Conservation (phyloP, 2,329 filamentous ascomycete genomes). For the Lasiodiplodia sp. region DNA sequence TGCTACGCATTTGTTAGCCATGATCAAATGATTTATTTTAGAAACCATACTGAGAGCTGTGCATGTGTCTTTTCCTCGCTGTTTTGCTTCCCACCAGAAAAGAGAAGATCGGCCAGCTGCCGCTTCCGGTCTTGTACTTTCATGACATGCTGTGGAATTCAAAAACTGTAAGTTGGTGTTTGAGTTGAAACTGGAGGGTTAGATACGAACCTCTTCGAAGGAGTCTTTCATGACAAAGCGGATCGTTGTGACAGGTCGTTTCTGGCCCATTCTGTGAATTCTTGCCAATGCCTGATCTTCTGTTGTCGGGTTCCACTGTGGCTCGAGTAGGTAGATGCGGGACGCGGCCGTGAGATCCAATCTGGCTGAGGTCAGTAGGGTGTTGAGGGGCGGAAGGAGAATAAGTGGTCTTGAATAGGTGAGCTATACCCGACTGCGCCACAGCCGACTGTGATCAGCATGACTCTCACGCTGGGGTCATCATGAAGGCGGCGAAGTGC, state of each 20-base stretch:
- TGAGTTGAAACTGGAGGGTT: too few species aligned
- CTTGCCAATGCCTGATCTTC: constrained; percentile 55
- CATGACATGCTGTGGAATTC: too few species aligned
- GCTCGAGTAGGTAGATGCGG: constrained; percentile 59
- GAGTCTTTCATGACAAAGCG: background rate
- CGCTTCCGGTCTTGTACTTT: too few species aligned
- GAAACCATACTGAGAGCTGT: too few species aligned
- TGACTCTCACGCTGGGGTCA: constrained; percentile 50
- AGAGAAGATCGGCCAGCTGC: too few species aligned
- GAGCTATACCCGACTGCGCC: constrained; percentile 58
- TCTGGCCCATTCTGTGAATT: constrained; percentile 47
- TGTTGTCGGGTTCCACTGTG: constrained; percentile 57
- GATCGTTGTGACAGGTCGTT: background rate
- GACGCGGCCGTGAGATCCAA: constrained; percentile 58
- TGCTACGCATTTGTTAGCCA: too few species aligned
- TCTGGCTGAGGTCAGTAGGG: constrained; percentile 37
- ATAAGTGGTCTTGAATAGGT: background rate
- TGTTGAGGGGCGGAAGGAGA: background rate
- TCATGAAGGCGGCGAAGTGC: constrained; percentile 39
- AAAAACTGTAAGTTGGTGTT: too few species aligned
- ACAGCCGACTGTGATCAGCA: constrained; percentile 60
- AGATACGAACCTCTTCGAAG: background rate
- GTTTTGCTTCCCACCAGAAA: too few species aligned
- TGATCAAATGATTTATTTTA: too few species aligned
- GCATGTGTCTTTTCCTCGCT: too few species aligned